Evolutionary conservation across 192 early-diverging fungal species (phyloP), one percentile per base, ranked within the genome.

Genomic region (Piromyces sp.): DNA sequence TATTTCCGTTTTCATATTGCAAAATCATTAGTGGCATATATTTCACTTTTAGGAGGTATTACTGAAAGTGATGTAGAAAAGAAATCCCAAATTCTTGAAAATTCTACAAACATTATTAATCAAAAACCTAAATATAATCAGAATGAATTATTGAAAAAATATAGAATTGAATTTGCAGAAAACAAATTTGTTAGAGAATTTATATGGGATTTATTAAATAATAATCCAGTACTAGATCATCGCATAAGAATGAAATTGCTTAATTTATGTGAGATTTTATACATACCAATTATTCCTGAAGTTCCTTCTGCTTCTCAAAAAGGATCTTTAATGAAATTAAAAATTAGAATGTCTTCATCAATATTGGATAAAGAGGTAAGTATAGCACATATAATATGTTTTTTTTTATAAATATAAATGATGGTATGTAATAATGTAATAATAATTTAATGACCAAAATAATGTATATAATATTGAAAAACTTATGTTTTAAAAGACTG

Each of bases 1-100:
- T 89, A 84, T 81, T 84, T 95, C 2, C 85, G 90, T 11, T 92
- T 91, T 81, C 89, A 92, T 79, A 81, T 89, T 19, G 83, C 88
- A 5, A 83, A 85, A n/a, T 83, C 86, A 17, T 80, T 91, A 51
- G 22, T 26, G 1, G 51, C 51, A n/a, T 68, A 68, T n/a, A 68
- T 68, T n/a, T 68, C 51, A n/a, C 51, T 68, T 68, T 68, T 68
- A n/a, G 51, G 51, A n/a, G 51, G 51, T 26, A 68, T 68, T 26
- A 68, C 51, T 0, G 51, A 68, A 26, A 68, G 5, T 68, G 51
- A 68, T 68, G 26, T 85, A 90, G 80, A 86, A 87, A 37, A 82
- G 29, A 40, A 84, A 38, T 19, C 80, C 1, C 31, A 30, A 29
- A 3, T 30, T 14, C 28, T 81, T 30, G 33, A 79, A 5, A 81